Base-by-base conservation (phyloP, 768 basidiomycete species). In the Butyriboletus loyo region DNA sequence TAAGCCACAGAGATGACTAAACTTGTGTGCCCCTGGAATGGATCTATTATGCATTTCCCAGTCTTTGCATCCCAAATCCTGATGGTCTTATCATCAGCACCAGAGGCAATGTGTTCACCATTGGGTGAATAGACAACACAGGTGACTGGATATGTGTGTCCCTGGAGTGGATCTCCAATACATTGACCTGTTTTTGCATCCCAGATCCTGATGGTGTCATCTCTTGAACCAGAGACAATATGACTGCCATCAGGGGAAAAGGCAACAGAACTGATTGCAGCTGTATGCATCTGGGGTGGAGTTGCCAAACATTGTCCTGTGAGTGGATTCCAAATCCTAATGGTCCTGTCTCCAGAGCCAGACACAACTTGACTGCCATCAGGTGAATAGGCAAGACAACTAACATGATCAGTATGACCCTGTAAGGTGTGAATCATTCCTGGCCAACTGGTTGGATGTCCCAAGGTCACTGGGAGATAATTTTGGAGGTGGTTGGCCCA, bases 191-290 rank as follows among this genome's bases (percentile, higher is more conserved):
- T 50, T 2, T 5, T 37, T 48, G 49, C 51, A 54, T 70, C 58
- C 64, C 61, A 70, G 0, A 66, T 10, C 8, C 41, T 54, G 2
- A 68, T 53, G 3, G 59, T 60, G 0, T 0, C 1, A 6, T 65
- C 62, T 9, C 10, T 4, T 27, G 57, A 57, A 15, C 47, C 57
- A 52, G 64, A 58, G 24, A 21, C 52, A 56, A 64, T 36, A 3
- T 54, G 22, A 7, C 28, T 50, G 1, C 64, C 66, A 53, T 69
- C 61, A 27, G 70, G 69, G 4, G 71, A 53, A 68, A 49, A 56
- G 49, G 54, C 56, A 43, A 62, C 36, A 39, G 49, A 54, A 0
- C 0, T n/a, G 7, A 61, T 3, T 2, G 0, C 5, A 7, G 0
- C 5, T 35, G 46, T 43, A 5, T 63, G 52, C 0, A n/a, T 7